phyloP scores from a whole-genome alignment of 73 alveolate genomes.

The Uronychia setigera region DNA sequence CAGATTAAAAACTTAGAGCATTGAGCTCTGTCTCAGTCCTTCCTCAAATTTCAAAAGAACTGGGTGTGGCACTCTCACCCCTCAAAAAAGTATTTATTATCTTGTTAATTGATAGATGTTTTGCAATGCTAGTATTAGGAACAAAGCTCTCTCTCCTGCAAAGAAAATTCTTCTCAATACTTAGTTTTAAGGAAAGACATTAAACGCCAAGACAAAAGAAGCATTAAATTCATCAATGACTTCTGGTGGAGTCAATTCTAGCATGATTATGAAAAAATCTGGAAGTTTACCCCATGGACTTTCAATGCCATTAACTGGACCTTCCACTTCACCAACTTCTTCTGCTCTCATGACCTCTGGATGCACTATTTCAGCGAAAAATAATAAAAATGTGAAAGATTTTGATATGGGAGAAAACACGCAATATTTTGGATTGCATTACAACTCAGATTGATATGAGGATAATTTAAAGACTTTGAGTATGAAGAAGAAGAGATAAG shows the following conservation, averaged over 20 bases:
- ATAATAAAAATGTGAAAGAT: neutral
- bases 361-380: neutral
- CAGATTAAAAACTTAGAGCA: neutral
- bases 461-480: neutral
- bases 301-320: too few relatives aligned
- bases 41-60: neutral
- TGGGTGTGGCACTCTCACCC: neutral
- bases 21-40: constrained; percentile 1
- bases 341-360: too few relatives aligned
- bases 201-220: too few relatives aligned
- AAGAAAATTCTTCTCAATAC: neutral
- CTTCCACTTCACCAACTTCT: too few relatives aligned
- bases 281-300: too few relatives aligned
- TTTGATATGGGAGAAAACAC: neutral
- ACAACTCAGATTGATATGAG: neutral
- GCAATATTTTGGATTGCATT: neutral
- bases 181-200: too few relatives aligned
- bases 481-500: neutral
- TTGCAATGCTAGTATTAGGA: neutral
- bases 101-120: neutral
- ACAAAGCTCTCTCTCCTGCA: neutral
- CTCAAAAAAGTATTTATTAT: neutral
- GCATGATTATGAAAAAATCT: too few relatives aligned
- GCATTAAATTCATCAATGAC: too few relatives aligned
- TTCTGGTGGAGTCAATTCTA: too few relatives aligned